Evolutionary conservation across 2,329 filamentous ascomycete genomes (phyloP).

Genomic region (Fusarium sp.): DNA sequence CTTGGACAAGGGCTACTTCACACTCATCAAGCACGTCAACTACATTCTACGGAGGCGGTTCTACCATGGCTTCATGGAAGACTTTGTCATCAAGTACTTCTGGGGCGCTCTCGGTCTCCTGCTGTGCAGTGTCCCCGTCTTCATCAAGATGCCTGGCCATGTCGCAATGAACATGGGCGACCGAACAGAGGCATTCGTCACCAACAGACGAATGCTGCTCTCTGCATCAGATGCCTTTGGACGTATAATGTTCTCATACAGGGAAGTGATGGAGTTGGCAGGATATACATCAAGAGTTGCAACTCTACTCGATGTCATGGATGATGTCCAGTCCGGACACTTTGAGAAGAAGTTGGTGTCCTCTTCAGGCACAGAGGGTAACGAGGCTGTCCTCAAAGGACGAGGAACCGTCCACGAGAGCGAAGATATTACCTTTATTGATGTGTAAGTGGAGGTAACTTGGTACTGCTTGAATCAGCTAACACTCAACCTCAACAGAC

Average conservation of each 20-base stretch:
- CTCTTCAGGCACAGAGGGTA: conserved; percentile 83
- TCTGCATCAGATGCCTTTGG: conserved; percentile 96
- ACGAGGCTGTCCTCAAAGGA: conserved; percentile 84
- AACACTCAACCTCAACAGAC: conserved; percentile 56
- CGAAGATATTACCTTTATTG: conserved; percentile 83
- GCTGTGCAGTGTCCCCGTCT: conserved; percentile 94
- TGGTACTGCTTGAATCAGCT: conserved; percentile 20
- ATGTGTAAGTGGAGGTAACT: conserved; percentile 69
- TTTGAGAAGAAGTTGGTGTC: conserved; percentile 98
- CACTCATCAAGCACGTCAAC: conserved; percentile 98
- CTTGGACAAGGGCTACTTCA: conserved; percentile 98
- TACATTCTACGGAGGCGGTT: conserved; percentile 89
- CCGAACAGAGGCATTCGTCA: conserved; percentile 84
- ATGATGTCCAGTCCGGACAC: conserved; percentile 87
- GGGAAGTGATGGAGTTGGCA: conserved; percentile 95
- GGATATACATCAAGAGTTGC: conserved; percentile 95
- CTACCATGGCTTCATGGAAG: conserved; percentile 99
- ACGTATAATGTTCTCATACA: conserved; percentile 97
- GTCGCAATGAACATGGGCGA: conserved; percentile 75
- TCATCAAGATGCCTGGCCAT: conserved; percentile 88
- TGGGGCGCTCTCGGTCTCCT: conserved; percentile 94
- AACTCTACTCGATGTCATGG: conserved; percentile 91
- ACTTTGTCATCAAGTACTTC: conserved; percentile 99
- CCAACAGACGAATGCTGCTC: conserved; percentile 90
- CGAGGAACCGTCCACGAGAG: conserved; percentile 87